phyloP scores from a whole-genome alignment of 2,329 filamentous ascomycete genomes.

The Phialophora verrucosa region DNA sequence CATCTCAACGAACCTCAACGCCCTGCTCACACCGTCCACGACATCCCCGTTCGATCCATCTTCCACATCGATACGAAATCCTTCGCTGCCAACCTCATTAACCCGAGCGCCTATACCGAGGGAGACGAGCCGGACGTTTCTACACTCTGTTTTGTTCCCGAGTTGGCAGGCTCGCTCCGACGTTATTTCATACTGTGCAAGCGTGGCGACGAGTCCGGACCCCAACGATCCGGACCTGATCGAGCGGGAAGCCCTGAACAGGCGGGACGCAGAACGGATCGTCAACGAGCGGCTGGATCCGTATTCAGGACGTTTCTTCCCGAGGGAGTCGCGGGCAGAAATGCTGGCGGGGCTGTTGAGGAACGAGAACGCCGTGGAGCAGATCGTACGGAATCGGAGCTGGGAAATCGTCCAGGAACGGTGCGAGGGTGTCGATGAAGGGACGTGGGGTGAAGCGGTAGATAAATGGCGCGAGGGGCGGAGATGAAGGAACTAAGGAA shows the following conservation, averaged over 20 bases:
- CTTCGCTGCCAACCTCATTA: constrained; percentile 24
- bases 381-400: constrained; percentile 78
- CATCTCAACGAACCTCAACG: constrained; percentile 91
- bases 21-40: constrained; percentile 75
- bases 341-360: constrained; percentile 72
- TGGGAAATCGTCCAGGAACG: constrained; percentile 80
- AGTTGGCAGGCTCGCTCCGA: constrained; percentile 84
- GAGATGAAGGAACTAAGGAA: not conserved
- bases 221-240: constrained; percentile 81
- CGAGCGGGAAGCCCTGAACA: constrained; percentile 71
- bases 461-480: constrained; percentile 27
- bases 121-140: constrained; percentile 72
- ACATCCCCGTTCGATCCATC: constrained; percentile 74
- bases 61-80: constrained; percentile 64
- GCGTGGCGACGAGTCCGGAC: constrained; percentile 85
- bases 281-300: constrained; percentile 91
- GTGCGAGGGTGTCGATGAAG: constrained; percentile 65
- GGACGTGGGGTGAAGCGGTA: constrained; percentile 26
- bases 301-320: constrained; percentile 83
- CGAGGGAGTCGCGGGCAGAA: constrained; percentile 79
- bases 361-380: constrained; percentile 80
- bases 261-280: constrained; percentile 71
- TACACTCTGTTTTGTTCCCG: constrained; percentile 78
- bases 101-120: constrained; percentile 46
- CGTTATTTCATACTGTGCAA: constrained; percentile 85